These are phyloP conservation scores for Kokia cookei DNA, from an alignment of 441 rosid species.

Conservation along the genomic window DNA sequence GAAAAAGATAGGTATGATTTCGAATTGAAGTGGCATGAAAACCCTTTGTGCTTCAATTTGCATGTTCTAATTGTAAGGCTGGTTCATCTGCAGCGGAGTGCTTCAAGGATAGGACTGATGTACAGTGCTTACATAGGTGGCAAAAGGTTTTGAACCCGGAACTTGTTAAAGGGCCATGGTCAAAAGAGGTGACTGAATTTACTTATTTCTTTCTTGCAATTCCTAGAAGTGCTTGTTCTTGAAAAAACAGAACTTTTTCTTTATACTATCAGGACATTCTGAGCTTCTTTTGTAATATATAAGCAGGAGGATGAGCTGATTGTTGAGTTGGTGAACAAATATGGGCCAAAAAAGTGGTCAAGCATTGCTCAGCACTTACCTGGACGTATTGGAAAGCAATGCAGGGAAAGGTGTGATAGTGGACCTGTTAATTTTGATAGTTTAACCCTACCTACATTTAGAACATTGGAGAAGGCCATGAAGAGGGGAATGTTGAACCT, in stretches of 20 bases:
- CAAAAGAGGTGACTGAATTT: slow-evolving; percentile 70
- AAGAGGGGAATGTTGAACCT: neutral
- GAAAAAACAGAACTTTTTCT: neutral
- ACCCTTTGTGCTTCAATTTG: neutral
- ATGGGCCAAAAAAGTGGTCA: slow-evolving; percentile 98
- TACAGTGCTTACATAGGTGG: slow-evolving; percentile 99
- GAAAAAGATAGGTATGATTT: slow-evolving; percentile 84
- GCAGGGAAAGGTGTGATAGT: slow-evolving; percentile 74
- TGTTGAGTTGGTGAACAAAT: slow-evolving; percentile 66
- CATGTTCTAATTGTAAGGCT: slow-evolving; percentile 26
- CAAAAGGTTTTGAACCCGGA: slow-evolving; percentile 99
- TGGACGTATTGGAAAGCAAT: slow-evolving; percentile 98
- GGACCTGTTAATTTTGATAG: neutral
- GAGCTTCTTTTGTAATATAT: slow-evolving; percentile 4
- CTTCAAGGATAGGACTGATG: slow-evolving; percentile 99
- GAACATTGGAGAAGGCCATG: neutral
- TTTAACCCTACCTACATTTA: neutral
- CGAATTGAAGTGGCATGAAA: neutral
- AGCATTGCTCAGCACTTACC: slow-evolving; percentile 89
- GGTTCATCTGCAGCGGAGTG: slow-evolving; percentile 68
- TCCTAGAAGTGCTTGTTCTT: neutral
- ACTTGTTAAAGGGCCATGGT: slow-evolving; percentile 99
- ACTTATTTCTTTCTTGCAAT: slow-evolving; percentile 6
- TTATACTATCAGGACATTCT: neutral
- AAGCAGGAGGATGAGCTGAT: slow-evolving; percentile 89